These are phyloP conservation scores for Teratosphaeria nubilosa DNA, from an alignment of 2,329 filamentous ascomycete species.

Conservation along the genomic window DNA sequence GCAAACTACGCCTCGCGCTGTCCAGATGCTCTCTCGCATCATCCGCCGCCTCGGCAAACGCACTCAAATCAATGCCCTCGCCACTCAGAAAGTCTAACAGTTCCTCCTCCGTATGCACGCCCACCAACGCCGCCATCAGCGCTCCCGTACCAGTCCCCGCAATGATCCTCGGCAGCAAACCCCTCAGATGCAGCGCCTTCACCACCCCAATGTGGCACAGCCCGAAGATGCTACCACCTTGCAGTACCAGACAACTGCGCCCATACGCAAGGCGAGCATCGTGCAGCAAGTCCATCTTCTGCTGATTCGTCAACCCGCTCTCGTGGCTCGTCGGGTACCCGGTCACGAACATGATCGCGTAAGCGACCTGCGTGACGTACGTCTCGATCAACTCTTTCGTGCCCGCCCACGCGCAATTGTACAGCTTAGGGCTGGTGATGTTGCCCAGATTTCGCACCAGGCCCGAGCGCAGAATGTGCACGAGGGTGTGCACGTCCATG, in stretches of 20 bases:
- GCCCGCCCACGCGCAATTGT: slow-evolving; percentile 73
- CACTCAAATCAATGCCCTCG: slow-evolving; percentile 50
- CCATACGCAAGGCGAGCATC: slow-evolving; percentile 71
- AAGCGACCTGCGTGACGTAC: slow-evolving; percentile 70
- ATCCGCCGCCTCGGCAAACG: slow-evolving; percentile 49
- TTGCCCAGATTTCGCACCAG: slow-evolving; percentile 76
- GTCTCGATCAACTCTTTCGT: slow-evolving; percentile 80
- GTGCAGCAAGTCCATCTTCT: slow-evolving; percentile 58
- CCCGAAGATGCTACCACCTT: slow-evolving; percentile 79
- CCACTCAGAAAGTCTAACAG: slow-evolving; percentile 60
- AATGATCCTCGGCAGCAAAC: slow-evolving; percentile 72
- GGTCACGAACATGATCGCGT: slow-evolving; percentile 57
- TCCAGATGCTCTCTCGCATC: slow-evolving; percentile 45
- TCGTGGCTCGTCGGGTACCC: slow-evolving; percentile 42
- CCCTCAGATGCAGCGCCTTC: slow-evolving; percentile 66
- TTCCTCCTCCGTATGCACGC: slow-evolving; percentile 65
- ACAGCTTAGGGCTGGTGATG: slow-evolving; percentile 49
- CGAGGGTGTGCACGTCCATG: slow-evolving; percentile 65
- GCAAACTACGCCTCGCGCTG: slow-evolving; percentile 51
- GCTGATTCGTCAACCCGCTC: slow-evolving; percentile 42
- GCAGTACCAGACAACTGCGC: slow-evolving; percentile 71
- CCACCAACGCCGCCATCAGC: slow-evolving; percentile 73
- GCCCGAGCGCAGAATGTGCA: slow-evolving; percentile 48
- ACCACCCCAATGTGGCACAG: slow-evolving; percentile 88
- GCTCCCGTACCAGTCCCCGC: slow-evolving; percentile 81